Percentiles rank a stretch among this genome's conserved stretches.
Evolutionary conservation across 2,329 filamentous ascomycete species (phyloP).

Genomic region (Cladophialophora psammophila): DNA sequence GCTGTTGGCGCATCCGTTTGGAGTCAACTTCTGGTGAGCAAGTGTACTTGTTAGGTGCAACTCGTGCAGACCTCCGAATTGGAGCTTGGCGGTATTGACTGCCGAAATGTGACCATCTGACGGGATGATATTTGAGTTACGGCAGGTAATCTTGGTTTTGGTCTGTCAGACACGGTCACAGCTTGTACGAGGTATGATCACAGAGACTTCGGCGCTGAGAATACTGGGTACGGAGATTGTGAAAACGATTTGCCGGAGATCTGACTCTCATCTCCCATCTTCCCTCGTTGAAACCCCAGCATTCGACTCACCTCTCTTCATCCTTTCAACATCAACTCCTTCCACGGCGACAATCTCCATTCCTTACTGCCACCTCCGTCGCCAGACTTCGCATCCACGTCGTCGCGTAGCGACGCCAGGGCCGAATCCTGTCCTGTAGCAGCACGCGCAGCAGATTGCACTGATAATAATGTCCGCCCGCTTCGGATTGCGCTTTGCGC

Average conservation of each 20-base stretch:
- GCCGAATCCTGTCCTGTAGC: background rate
- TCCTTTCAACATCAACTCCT: background rate
- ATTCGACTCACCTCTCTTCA: constrained; percentile 17
- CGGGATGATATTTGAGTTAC: background rate
- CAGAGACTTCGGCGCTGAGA: background rate
- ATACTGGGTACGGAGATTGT: constrained; percentile 22
- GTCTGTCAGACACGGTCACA: background rate
- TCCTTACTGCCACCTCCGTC: constrained; percentile 24
- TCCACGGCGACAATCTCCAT: constrained; percentile 26
- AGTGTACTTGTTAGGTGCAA: constrained; percentile 5
- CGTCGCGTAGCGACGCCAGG: background rate
- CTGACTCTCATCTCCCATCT: constrained; percentile 17
- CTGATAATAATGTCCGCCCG: constrained; percentile 64
- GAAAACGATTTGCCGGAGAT: constrained; percentile 25
- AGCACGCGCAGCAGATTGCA: background rate
- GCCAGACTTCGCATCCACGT: background rate
- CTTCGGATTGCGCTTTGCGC: constrained; percentile 64
- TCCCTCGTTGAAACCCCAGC: constrained; percentile 8
- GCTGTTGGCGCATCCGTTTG: background rate
- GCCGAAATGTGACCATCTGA: background rate
- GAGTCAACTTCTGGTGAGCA: background rate
- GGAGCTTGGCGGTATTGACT: constrained; percentile 7
- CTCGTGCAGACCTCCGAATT: background rate
- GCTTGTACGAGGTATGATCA: background rate
- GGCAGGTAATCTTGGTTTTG: constrained; percentile 1